A percentile compares a stretch with the other conserved stretches of the same genome.
phyloP scores from a whole-genome alignment of 2,329 filamentous ascomycete genomes.

The Fusarium abutilonis region DNA sequence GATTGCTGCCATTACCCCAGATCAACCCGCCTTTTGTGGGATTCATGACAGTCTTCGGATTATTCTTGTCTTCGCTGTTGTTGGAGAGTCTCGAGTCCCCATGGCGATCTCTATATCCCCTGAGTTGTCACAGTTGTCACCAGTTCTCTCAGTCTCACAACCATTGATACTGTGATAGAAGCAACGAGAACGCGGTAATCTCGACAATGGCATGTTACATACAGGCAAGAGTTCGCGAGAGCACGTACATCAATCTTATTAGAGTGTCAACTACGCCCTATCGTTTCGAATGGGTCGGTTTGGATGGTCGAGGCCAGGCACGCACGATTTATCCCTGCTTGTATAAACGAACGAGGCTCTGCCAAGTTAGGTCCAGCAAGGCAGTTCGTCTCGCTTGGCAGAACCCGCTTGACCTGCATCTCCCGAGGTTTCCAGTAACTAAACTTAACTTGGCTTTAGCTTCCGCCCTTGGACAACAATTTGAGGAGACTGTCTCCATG shows the following conservation, averaged over 20 bases:
- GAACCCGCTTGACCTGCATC: conserved; percentile 38
- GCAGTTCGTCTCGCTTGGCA: conserved; percentile 32
- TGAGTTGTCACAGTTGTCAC: not conserved
- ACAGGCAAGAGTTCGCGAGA: conserved; percentile 1
- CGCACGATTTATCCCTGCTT: conserved; percentile 28
- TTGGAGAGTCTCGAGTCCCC: conserved; percentile 15
- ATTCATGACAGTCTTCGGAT: conserved; percentile 16
- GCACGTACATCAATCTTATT: conserved; percentile 5
- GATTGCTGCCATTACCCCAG: conserved; percentile 28
- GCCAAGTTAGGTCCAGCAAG: conserved; percentile 12
- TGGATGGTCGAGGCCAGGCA: conserved; percentile 28
- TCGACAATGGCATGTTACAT: conserved; percentile 19
- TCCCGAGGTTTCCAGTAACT: conserved; percentile 30
- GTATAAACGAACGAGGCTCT: conserved; percentile 19
- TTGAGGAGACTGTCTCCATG: conserved; percentile 11
- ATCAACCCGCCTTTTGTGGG: conserved; percentile 22
- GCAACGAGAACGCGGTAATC: not conserved
- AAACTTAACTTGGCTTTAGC: conserved; percentile 28
- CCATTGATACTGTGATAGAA: too few species aligned
- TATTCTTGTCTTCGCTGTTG: conserved; percentile 6
- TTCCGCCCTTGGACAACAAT: conserved; percentile 38
- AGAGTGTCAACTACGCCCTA: conserved; percentile 32
- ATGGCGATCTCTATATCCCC: not conserved
- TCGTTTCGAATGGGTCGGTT: conserved; percentile 14
- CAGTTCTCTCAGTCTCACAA: not conserved